Conservation (phyloP, 768 basidiomycete species). For the Boletales sp. region DNA sequence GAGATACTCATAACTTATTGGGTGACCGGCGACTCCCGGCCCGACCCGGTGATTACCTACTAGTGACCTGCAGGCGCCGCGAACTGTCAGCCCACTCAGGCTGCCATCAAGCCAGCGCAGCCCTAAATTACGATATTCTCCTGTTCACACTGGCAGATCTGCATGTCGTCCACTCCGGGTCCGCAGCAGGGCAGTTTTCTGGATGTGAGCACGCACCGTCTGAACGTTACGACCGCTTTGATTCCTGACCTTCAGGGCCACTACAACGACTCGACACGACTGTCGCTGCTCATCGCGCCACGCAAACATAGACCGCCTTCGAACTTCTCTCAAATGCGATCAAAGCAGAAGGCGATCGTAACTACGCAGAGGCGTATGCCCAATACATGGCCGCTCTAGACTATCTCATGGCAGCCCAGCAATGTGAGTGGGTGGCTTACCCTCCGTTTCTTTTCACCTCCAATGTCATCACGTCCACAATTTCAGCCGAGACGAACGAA, state of each 20-base stretch:
- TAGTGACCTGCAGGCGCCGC: no score
- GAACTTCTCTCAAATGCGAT: conserved; percentile 88
- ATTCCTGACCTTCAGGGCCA: not conserved
- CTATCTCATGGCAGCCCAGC: conserved; percentile 95
- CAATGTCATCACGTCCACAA: not conserved
- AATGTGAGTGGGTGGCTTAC: conserved; percentile 65
- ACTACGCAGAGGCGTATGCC: conserved; percentile 91
- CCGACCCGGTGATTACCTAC: no score
- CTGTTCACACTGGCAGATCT: no score
- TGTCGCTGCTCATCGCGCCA: not conserved
- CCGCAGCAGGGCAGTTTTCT: conserved; percentile 2
- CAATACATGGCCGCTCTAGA: conserved; percentile 91
- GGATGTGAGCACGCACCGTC: conserved; percentile 6
- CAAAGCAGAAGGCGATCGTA: conserved; percentile 82
- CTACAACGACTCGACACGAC: not conserved
- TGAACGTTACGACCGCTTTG: not conserved
- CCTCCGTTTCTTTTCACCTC: not conserved
- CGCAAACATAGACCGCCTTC: conserved; percentile 65
- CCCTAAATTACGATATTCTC: no score
- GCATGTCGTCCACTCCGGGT: no score
- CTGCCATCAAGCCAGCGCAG: no score
- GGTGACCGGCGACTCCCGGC: no score
- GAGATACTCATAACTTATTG: no score
- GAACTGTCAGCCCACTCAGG: no score
- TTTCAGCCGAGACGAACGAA: conserved; percentile 14